Conservation (phyloP, 192 early-diverging fungal genomes). For the Chytriomyces confervae region DNA sequence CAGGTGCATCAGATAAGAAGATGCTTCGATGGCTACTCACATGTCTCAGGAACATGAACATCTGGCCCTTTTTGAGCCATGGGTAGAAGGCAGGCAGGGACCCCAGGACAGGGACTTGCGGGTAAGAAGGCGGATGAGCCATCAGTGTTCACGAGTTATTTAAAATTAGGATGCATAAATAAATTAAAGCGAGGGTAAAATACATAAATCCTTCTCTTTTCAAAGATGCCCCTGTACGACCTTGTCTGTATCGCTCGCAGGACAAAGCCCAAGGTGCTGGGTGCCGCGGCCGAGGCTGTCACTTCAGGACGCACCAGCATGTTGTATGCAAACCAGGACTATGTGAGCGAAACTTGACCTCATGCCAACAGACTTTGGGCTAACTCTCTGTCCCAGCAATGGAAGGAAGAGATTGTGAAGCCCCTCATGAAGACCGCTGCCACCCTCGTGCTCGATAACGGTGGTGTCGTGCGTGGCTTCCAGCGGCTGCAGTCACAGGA, state of each 20-base stretch:
- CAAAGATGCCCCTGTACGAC: conserved; percentile 30
- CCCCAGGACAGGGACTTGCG: too few species aligned
- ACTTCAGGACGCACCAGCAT: background rate
- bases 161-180: too few species aligned
- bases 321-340: too few species aligned
- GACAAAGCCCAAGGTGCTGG: conserved; percentile 12
- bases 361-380: background rate
- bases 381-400: background rate
- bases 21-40: conserved; percentile 32
- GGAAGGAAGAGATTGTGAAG: conserved; percentile 37
- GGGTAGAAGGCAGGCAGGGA: too few species aligned
- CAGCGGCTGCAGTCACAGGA: conserved; percentile 60
- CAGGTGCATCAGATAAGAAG: too few species aligned
- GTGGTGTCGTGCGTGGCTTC: conserved; percentile 87
- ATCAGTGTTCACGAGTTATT: too few species aligned
- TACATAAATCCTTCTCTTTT: too few species aligned
- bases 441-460: conserved; percentile 76
- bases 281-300: background rate
- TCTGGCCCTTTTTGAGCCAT: background rate
- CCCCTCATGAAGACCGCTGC: conserved; percentile 76
- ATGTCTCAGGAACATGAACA: background rate
- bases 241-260: conserved; percentile 33
- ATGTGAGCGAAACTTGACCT: background rate
- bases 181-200: too few species aligned
- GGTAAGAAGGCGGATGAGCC: too few species aligned